These are phyloP conservation scores for Acanthamoeba pearcei DNA, from an alignment of 208 protist species.

Conservation along the genomic window DNA sequence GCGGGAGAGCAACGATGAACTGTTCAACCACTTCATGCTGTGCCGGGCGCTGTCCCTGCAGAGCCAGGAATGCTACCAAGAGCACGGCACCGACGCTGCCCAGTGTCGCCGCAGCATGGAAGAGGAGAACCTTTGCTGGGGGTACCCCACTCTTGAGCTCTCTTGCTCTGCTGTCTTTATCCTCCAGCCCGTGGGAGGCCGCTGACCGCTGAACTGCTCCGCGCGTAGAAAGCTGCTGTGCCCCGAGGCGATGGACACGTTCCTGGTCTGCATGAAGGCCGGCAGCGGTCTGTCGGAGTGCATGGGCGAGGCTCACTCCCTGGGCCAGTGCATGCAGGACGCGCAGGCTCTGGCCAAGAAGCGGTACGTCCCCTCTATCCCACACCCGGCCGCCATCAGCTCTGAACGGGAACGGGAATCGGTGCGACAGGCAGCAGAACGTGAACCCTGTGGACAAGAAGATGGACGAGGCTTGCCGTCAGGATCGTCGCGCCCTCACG, in stretches of 20 bases:
- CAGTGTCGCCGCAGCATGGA: slow-evolving; percentile 33
- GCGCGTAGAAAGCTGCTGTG: slow-evolving; percentile 1
- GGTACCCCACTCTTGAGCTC: background rate
- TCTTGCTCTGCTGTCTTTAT: background rate
- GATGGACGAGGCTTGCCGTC: background rate
- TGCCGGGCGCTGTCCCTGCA: slow-evolving; percentile 58
- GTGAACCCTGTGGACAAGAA: background rate
- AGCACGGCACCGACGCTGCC: background rate
- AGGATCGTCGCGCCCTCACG: slow-evolving; percentile 2
- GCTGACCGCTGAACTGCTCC: background rate
- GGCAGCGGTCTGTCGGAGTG: slow-evolving; percentile 19
- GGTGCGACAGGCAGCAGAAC: slow-evolving; percentile 12
- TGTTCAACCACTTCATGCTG: slow-evolving; percentile 61
- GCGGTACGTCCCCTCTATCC: background rate
- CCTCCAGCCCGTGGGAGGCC: background rate
- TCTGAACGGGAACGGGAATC: background rate
- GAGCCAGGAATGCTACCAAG: slow-evolving; percentile 45
- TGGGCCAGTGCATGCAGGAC: slow-evolving; percentile 43
- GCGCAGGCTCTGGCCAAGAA: background rate
- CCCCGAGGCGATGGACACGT: slow-evolving; percentile 27
- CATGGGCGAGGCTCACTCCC: slow-evolving; percentile 23
- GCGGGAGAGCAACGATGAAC: slow-evolving; percentile 17
- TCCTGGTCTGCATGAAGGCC: slow-evolving; percentile 39
- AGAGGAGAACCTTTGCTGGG: slow-evolving; percentile 54
- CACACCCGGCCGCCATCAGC: too few species aligned